These are phyloP conservation scores for Tolypocladium tropicale DNA, from an alignment of 2,329 filamentous ascomycete species.

Conservation along the genomic window DNA sequence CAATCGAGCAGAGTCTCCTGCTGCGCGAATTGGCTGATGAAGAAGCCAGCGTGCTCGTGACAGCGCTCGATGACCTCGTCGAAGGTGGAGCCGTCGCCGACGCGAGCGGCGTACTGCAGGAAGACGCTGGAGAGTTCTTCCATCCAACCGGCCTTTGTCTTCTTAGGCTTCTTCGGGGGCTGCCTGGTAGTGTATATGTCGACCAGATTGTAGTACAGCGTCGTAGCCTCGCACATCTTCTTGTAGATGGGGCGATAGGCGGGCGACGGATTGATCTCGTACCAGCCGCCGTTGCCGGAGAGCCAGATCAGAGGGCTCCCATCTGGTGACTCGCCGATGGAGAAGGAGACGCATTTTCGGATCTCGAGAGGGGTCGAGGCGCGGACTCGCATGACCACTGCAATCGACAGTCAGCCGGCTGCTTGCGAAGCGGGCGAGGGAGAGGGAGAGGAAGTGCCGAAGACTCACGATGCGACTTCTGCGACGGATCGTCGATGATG, in stretches of 20 bases:
- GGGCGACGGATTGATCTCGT: conserved; percentile 50
- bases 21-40: conserved; percentile 40
- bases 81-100: conserved; percentile 41
- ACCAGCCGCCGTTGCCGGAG: conserved; percentile 50
- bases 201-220: conserved; percentile 52
- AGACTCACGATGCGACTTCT: conserved; percentile 25
- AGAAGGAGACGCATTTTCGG: conserved; percentile 34
- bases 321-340: conserved; percentile 41
- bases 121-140: conserved; percentile 20
- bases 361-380: conserved; percentile 39
- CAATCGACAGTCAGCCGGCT: background rate
- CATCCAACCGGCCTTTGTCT: conserved; percentile 17
- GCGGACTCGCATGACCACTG: conserved; percentile 22
- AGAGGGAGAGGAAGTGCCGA: background rate
- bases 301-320: conserved; percentile 55
- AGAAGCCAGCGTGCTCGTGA: conserved; percentile 37
- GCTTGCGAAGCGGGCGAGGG: background rate
- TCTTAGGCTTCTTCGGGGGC: conserved; percentile 17
- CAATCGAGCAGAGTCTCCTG: conserved; percentile 27
- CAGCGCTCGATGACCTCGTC: conserved; percentile 38
- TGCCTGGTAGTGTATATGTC: conserved; percentile 38
- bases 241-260: conserved; percentile 46
- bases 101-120: conserved; percentile 34
- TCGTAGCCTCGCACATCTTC: conserved; percentile 52
- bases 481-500: conserved; percentile 34